These are phyloP conservation scores for Fomitiporia mediterranea DNA, from an alignment of 1,284 basidiomycete genomes.

Conservation along the genomic window DNA sequence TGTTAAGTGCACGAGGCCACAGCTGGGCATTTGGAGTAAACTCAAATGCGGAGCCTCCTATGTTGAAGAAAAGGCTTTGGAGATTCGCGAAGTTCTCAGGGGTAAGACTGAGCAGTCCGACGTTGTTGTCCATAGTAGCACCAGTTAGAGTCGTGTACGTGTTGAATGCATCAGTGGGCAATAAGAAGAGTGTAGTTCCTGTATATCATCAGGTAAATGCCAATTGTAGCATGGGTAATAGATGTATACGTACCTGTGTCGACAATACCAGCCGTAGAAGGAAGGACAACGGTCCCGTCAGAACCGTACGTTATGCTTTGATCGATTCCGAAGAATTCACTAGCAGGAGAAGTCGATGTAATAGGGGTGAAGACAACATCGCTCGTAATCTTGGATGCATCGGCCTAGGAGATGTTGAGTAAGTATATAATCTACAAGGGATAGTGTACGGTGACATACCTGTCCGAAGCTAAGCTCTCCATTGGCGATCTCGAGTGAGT, in stretches of 20 bases:
- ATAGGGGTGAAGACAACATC: constrained; percentile 11
- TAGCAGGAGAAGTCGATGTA: constrained; percentile 26
- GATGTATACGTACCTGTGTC: constrained; percentile 21
- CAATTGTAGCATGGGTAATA: background rate
- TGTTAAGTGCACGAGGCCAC: constrained; percentile 22
- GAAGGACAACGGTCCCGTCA: constrained; percentile 17
- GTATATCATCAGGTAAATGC: background rate
- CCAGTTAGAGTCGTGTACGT: constrained; percentile 19
- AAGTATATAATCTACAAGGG: too few relatives aligned
- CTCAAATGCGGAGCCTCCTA: constrained; percentile 20
- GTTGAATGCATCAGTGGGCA: constrained; percentile 22
- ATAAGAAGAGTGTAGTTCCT: constrained; percentile 22
- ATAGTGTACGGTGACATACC: too few relatives aligned
- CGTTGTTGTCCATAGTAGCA: constrained; percentile 17
- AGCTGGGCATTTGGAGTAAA: constrained; percentile 22
- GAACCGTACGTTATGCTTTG: constrained; percentile 29
- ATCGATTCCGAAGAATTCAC: constrained; percentile 34
- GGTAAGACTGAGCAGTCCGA: constrained; percentile 21
- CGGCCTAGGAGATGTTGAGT: too few relatives aligned
- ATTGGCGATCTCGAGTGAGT: constrained; percentile 18
- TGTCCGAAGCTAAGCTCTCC: constrained; percentile 27
- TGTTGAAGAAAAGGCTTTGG: constrained; percentile 21
- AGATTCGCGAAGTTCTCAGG: constrained; percentile 16
- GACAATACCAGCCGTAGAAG: constrained; percentile 25
- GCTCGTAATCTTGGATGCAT: constrained; percentile 23